Evolutionary conservation across 352 stramenopile species (phyloP).

Genomic region (Pilasporangium apinafurcum): DNA sequence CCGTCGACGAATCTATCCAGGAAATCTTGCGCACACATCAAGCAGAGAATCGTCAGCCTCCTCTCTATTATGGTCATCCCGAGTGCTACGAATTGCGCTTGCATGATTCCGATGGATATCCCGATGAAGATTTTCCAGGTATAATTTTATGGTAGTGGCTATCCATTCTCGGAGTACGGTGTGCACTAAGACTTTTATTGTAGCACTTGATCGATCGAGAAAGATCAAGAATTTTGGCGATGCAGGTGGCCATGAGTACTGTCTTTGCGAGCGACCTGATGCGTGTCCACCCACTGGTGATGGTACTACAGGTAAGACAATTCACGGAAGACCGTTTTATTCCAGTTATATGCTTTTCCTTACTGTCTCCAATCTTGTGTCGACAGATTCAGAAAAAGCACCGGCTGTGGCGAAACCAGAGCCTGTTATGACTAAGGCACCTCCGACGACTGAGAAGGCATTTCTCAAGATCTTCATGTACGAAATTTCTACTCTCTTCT

Average conservation of each 20-base stretch:
- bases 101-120: constrained; percentile 77
- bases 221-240: constrained; percentile 92
- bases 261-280: constrained; percentile 79
- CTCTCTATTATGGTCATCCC: constrained; percentile 79
- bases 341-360: not conserved
- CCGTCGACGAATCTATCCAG: constrained; percentile 84
- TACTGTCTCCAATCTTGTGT: no score
- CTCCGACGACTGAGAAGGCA: constrained; percentile 57
- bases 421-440: constrained; percentile 30
- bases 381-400: no score
- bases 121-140: constrained; percentile 86
- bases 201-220: constrained; percentile 73
- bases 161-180: not conserved
- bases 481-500: constrained; percentile 5
- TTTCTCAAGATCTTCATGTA: constrained; percentile 89
- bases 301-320: constrained; percentile 23
- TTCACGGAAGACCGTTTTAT: no score
- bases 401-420: no score
- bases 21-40: constrained; percentile 74
- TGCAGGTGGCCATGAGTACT: constrained; percentile 81
- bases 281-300: constrained; percentile 72
- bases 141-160: not conserved
- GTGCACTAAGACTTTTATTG: constrained; percentile 1
- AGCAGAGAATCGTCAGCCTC: constrained; percentile 46
- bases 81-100: constrained; percentile 85